A percentile compares a stretch with the other conserved stretches of the same genome.
phyloP scores from a whole-genome alignment of 495 filamentous ascomycete genomes.

The Aspergillus baeticus region DNA sequence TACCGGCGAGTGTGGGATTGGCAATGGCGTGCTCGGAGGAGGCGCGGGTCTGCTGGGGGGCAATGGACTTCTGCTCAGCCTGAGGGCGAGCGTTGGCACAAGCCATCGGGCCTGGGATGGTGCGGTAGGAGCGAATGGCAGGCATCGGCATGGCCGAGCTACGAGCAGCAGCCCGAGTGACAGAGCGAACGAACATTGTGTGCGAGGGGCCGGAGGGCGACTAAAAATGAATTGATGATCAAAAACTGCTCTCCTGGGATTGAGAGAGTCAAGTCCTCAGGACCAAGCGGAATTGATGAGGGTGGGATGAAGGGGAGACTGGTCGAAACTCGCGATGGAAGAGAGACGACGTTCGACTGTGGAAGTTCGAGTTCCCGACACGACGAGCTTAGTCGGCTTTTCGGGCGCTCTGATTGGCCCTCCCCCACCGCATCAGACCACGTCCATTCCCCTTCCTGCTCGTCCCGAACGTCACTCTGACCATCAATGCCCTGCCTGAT shows the following conservation, averaged over 20 bases:
- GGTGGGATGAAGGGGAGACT: slow-evolving; percentile 34
- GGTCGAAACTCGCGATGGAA: slow-evolving; percentile 31
- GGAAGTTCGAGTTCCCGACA: slow-evolving; percentile 47
- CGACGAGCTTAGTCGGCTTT: slow-evolving; percentile 36
- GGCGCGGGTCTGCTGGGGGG: slow-evolving; percentile 58
- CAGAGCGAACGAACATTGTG: slow-evolving; percentile 50
- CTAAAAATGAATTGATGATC: slow-evolving; percentile 32
- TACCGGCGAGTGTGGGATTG: slow-evolving; percentile 94
- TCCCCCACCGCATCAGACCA: slow-evolving; percentile 15
- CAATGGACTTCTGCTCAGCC: slow-evolving; percentile 26
- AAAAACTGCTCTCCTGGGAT: slow-evolving; percentile 19
- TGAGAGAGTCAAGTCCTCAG: slow-evolving; percentile 26
- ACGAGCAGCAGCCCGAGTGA: slow-evolving; percentile 47
- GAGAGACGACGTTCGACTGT: slow-evolving; percentile 44
- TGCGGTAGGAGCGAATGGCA: slow-evolving; percentile 37
- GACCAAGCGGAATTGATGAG: slow-evolving; percentile 17
- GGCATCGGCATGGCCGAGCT: slow-evolving; percentile 37
- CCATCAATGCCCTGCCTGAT: no score
- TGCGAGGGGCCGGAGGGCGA: slow-evolving; percentile 32
- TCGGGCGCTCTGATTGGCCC: slow-evolving; percentile 36
- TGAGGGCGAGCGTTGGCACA: slow-evolving; percentile 36
- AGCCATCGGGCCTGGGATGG: slow-evolving; percentile 33
- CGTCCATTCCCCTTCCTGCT: slow-evolving; percentile 26
- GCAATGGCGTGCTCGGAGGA: slow-evolving; percentile 85
- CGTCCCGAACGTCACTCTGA: slow-evolving; percentile 1